Evolutionary conservation across 2,329 filamentous ascomycete genomes (phyloP).

Genomic region (Colletotrichum acutatum): DNA sequence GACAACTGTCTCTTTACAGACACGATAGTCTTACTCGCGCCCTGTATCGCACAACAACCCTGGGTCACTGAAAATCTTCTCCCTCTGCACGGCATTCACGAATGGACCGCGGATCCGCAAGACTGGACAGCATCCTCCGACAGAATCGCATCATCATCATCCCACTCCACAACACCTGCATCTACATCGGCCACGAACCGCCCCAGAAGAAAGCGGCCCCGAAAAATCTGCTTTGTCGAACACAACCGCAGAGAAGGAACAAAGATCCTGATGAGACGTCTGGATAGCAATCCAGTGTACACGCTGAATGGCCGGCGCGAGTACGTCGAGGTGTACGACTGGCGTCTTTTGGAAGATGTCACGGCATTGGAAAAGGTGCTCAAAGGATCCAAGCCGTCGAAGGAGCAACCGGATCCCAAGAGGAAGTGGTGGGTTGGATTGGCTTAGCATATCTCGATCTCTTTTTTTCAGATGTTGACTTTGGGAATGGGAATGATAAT

Average conservation of each 20-base stretch:
- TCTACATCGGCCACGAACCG: neutral
- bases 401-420: constrained; percentile 50
- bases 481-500: neutral
- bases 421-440: constrained; percentile 56
- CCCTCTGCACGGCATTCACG: constrained; percentile 52
- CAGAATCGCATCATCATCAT: neutral
- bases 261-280: constrained; percentile 44
- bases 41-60: constrained; percentile 50
- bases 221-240: constrained; percentile 52
- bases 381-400: constrained; percentile 10
- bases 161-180: neutral
- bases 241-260: constrained; percentile 41
- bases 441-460: constrained; percentile 43
- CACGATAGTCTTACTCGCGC: constrained; percentile 53
- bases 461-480: neutral
- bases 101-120: constrained; percentile 47
- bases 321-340: constrained; percentile 58
- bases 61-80: constrained; percentile 53
- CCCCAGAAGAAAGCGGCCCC: neutral
- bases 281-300: constrained; percentile 45
- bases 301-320: constrained; percentile 44
- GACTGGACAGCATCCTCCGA: constrained; percentile 43
- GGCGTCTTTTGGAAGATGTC: constrained; percentile 56
- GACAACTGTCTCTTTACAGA: constrained; percentile 50
- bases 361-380: constrained; percentile 49